Evolutionary conservation across 768 basidiomycete species (phyloP).

Genomic region (Tremella fuciformis): DNA sequence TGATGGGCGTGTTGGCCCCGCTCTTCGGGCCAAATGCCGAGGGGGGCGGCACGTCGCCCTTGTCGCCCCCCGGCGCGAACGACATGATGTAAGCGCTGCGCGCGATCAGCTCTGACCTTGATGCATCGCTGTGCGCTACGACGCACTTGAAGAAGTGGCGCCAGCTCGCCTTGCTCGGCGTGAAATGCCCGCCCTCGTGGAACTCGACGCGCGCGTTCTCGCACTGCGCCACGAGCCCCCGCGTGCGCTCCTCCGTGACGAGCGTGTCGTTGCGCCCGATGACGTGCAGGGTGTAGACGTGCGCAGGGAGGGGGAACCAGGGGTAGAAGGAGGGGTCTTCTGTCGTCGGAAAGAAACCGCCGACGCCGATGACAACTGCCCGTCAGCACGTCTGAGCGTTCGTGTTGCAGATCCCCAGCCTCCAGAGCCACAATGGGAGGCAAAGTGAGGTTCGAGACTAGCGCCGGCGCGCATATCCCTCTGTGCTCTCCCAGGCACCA

Average conservation of each 20-base stretch:
- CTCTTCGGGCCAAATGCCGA: conserved; percentile 34
- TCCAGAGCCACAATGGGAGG: neutral
- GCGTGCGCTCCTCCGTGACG: conserved; percentile 45
- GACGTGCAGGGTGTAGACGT: conserved; percentile 42
- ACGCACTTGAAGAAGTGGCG: conserved; percentile 45
- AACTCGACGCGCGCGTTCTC: conserved; percentile 40
- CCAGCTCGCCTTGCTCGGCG: conserved; percentile 45
- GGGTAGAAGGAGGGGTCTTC: conserved; percentile 24
- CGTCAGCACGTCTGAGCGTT: neutral
- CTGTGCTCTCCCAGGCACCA: too few relatives aligned
- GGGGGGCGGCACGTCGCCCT: conserved; percentile 45
- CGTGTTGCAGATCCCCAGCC: neutral
- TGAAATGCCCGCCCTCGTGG: conserved; percentile 50
- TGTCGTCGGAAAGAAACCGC: conserved; percentile 43
- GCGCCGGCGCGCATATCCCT: too few relatives aligned
- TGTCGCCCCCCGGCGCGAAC: conserved; percentile 38
- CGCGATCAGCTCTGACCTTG: conserved; percentile 1
- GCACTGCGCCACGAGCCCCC: conserved; percentile 38
- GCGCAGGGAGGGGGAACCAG: conserved; percentile 44
- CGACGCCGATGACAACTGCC: conserved; percentile 45
- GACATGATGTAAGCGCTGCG: conserved; percentile 47
- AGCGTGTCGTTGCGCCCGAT: conserved; percentile 47
- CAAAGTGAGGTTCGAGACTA: neutral
- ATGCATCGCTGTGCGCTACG: too few relatives aligned
- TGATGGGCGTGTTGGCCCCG: conserved; percentile 31